Conservation (phyloP, 1,284 basidiomycete species). For the Cryptococcus deneoformans region DNA sequence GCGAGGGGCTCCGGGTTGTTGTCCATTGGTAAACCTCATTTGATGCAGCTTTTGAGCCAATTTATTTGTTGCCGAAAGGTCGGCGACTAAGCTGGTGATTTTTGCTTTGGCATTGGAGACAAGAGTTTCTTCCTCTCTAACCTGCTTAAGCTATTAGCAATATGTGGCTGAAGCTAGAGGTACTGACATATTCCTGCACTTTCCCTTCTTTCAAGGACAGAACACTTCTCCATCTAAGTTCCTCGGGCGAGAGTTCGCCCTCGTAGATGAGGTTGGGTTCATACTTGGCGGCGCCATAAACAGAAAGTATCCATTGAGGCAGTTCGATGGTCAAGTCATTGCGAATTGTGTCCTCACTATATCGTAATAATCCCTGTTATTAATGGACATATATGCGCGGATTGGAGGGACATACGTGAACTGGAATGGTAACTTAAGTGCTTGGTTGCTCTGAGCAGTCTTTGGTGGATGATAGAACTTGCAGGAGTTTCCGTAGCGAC, state of each 20-base stretch:
- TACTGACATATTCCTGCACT: conserved; percentile 66
- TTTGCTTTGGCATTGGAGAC: conserved; percentile 21
- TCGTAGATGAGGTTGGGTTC: conserved; percentile 67
- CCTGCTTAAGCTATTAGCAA: conserved; percentile 13
- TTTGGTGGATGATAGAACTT: conserved; percentile 36
- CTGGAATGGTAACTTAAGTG: background rate
- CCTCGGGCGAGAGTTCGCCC: conserved; percentile 75
- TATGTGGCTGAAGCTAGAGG: background rate
- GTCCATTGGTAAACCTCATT: conserved; percentile 26
- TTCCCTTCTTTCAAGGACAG: conserved; percentile 60
- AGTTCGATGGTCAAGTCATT: conserved; percentile 36
- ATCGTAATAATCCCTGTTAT: background rate
- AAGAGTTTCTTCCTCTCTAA: conserved; percentile 33
- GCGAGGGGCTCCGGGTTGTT: conserved; percentile 16
- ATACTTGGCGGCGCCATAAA: conserved; percentile 67
- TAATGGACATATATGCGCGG: background rate
- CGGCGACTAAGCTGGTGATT: conserved; percentile 29
- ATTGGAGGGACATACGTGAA: background rate
- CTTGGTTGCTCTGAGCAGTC: background rate
- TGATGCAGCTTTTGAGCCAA: conserved; percentile 41
- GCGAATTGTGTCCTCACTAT: conserved; percentile 34
- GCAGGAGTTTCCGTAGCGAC: conserved; percentile 37
- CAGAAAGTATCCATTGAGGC: conserved; percentile 78
- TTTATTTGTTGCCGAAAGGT: conserved; percentile 18
- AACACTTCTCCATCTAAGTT: conserved; percentile 68